A percentile compares a stretch with the other conserved stretches of the same genome.
Evolutionary conservation across 352 stramenopile genomes (phyloP).

Genomic region (Globisporangium solare): DNA sequence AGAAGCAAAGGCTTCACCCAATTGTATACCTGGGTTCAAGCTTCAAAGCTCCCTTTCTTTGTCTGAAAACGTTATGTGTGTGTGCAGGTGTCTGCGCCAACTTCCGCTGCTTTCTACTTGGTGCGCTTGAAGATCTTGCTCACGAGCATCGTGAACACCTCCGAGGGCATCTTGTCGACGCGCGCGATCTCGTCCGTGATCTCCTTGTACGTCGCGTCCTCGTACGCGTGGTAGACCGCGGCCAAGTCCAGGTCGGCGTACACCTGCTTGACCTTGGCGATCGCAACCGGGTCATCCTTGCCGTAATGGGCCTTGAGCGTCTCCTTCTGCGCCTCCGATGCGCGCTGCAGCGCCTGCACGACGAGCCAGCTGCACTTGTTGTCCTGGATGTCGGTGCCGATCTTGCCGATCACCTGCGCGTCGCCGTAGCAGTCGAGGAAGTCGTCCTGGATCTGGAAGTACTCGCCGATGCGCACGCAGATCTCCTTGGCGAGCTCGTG

Average conservation of each 20-base stretch:
- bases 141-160: conserved; percentile 92
- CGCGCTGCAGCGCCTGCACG: conserved; percentile 88
- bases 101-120: conserved; percentile 61
- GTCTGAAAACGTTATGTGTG: background rate
- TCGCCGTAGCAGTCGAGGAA: conserved; percentile 98
- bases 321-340: conserved; percentile 66
- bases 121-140: conserved; percentile 97
- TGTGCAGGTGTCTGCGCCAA: background rate
- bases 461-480: conserved; percentile 95
- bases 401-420: conserved; percentile 90
- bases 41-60: background rate
- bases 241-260: conserved; percentile 92
- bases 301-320: conserved; percentile 92
- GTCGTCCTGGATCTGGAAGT: conserved; percentile 99
- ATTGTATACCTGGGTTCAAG: too few relatives aligned
- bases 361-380: conserved; percentile 99
- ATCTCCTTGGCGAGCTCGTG: conserved; percentile 91
- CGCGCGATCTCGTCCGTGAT: conserved; percentile 78
- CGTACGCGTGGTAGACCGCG: conserved; percentile 89
- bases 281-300: conserved; percentile 68
- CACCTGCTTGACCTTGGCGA: conserved; percentile 90
- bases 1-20: too few relatives aligned
- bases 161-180: conserved; percentile 82
- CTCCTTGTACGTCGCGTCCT: conserved; percentile 89
- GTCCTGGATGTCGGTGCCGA: conserved; percentile 99